Base-by-base conservation (phyloP, 139 green algal species). In the Chlamydomonas sphaeroides region DNA sequence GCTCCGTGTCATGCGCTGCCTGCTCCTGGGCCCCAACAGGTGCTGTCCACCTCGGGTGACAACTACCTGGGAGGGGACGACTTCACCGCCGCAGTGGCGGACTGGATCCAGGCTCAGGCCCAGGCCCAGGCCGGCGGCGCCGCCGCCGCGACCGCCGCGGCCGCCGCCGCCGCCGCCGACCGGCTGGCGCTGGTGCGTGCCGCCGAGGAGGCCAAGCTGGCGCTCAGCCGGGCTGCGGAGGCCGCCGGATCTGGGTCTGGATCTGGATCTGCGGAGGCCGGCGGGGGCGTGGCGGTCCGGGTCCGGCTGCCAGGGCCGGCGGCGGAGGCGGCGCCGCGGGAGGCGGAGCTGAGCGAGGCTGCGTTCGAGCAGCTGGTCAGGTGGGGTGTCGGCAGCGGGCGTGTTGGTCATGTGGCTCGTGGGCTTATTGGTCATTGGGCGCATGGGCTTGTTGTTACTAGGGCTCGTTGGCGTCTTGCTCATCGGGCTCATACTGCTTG, bases 11-110 rank as follows among this genome's bases (percentile, higher is more conserved):
- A n/a, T n/a, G n/a, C n/a, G n/a, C n/a, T n/a, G n/a, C n/a, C n/a
- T n/a, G n/a, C n/a, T n/a, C n/a, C n/a, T n/a, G n/a, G n/a, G n/a
- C n/a, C 73, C 45, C 41, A 42, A 33, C 53, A 96, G 84, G 92
- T 97, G 48, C 62, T 98, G 61, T 80, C 84, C 21, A 96, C 92
- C 1, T 87, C 79, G 11, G 94, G 94, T 0, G 94, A 97, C 68
- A 78, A 86, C 7, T 38, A 86, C 36, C 90, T 98, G 11, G 94
- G 94, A 1, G 94, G 94, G 5, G 92, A 97, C 63, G 94, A 98
- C 79, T 94, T 95, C 70, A 94, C 95, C 23, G 57, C 76, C 10
- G 65, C 74, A 10, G 41, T 96, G 3, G 86, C 83, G 18, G 85
- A 78, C 11, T 91, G 85, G 81, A n/a, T n/a, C n/a, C n/a, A n/a